phyloP scores from a whole-genome alignment of 139 green algal species.

The Gonium pectorale region DNA sequence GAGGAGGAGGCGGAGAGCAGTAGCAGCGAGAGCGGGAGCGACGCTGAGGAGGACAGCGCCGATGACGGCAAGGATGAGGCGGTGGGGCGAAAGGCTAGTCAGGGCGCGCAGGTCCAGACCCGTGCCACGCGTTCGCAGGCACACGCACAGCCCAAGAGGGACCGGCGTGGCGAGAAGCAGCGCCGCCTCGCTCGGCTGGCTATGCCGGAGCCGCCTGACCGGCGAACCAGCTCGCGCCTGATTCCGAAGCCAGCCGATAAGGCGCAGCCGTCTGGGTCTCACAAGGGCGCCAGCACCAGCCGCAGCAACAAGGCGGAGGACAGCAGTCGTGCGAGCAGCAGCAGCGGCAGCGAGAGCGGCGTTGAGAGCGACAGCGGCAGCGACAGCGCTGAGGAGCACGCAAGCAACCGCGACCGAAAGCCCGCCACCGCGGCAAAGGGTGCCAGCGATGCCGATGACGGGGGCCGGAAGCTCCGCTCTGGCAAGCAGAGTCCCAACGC shows the following conservation, averaged over 20 bases:
- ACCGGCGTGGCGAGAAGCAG: slow-evolving; percentile 19
- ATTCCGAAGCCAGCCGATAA: neutral
- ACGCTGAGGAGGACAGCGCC: neutral
- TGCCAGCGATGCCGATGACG: neutral
- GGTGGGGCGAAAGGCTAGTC: neutral
- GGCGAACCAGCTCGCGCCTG: slow-evolving; percentile 23
- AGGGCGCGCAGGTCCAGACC: neutral
- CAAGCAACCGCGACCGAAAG: too few relatives aligned
- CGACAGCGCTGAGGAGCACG: slow-evolving; percentile 26
- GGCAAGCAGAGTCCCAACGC: neutral
- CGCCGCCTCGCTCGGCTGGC: slow-evolving; percentile 1
- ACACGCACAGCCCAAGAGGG: neutral
- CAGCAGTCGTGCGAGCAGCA: slow-evolving; percentile 24
- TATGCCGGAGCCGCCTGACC: neutral
- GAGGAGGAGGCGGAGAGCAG: neutral
- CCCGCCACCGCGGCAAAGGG: neutral
- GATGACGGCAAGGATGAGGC: neutral
- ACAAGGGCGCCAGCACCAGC: neutral
- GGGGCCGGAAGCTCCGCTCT: neutral
- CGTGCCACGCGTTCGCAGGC: neutral
- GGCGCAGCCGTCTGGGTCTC: neutral
- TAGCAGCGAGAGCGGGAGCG: neutral
- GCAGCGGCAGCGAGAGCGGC: slow-evolving; percentile 36
- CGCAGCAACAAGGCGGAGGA: neutral
- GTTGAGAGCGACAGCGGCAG: slow-evolving; percentile 3